These are phyloP conservation scores for Breynia disticha DNA, from an alignment of 441 rosid genomes.

Conservation along the genomic window DNA sequence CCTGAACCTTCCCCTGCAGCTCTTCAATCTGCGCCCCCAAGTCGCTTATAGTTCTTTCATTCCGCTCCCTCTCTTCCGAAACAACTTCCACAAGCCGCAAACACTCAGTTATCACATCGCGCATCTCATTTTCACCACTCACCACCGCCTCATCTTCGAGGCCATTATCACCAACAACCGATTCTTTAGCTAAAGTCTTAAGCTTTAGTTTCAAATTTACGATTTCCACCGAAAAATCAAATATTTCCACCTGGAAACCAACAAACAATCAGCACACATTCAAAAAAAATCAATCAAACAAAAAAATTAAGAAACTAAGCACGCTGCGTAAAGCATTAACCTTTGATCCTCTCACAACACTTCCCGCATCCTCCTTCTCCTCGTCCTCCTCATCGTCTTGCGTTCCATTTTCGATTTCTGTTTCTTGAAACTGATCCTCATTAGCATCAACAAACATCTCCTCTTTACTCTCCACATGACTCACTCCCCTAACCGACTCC, in stretches of 20 bases:
- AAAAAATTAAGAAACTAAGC: neutral
- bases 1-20: conserved; percentile 40
- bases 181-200: conserved; percentile 25
- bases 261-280: neutral
- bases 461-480: conserved; percentile 46
- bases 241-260: conserved; percentile 44
- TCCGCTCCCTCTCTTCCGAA: conserved; percentile 32
- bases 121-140: conserved; percentile 12
- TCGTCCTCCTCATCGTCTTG: no score
- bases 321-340: conserved; percentile 20
- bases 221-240: conserved; percentile 39
- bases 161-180: conserved; percentile 17
- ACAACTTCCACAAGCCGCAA: conserved; percentile 33
- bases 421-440: conserved; percentile 15
- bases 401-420: conserved; percentile 18
- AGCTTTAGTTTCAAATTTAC: conserved; percentile 33
- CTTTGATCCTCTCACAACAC: conserved; percentile 26
- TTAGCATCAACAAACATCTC: conserved; percentile 90
- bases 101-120: conserved; percentile 35
- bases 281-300: neutral
- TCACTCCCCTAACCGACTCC: conserved; percentile 14
- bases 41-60: conserved; percentile 34
- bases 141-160: conserved; percentile 1
- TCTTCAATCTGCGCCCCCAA: conserved; percentile 50
- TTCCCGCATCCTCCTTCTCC: conserved; percentile 5